These are phyloP conservation scores for Colletotrichum tropicale DNA, from an alignment of 2,329 filamentous ascomycete species.

Conservation along the genomic window DNA sequence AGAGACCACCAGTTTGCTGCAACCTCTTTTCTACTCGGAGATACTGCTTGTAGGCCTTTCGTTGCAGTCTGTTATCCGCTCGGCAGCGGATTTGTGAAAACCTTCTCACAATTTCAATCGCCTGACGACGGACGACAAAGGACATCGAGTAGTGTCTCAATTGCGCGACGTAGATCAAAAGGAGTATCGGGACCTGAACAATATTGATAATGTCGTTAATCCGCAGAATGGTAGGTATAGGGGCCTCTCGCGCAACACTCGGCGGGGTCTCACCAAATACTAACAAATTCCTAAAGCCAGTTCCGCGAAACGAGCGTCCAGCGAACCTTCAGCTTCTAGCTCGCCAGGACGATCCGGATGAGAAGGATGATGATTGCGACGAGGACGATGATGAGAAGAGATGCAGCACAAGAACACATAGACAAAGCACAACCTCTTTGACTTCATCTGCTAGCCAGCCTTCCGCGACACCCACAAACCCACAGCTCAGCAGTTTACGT, in stretches of 20 bases:
- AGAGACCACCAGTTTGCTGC: too few species aligned
- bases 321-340: neutral
- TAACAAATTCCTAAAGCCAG: neutral
- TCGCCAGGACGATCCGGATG: neutral
- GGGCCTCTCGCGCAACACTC: neutral
- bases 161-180: too few species aligned
- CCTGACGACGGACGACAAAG: neutral
- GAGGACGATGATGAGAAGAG: neutral
- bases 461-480: neutral
- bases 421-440: neutral
- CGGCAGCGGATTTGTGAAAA: neutral
- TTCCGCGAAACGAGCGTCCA: neutral
- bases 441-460: neutral
- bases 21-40: neutral
- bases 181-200: neutral
- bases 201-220: neutral
- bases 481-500: neutral
- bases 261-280: neutral
- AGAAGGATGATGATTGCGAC: neutral
- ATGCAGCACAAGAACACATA: neutral
- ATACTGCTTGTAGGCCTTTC: fast-evolving
- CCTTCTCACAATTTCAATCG: neutral
- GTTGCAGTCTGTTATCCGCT: neutral
- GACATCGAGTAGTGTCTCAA: too few species aligned
- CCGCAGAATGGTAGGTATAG: neutral